Evolutionary conservation across 371 early-diverging fungal species (phyloP), one percentile per base, ranked within the genome.

Genomic region (Syncephalastrum racemosum): DNA sequence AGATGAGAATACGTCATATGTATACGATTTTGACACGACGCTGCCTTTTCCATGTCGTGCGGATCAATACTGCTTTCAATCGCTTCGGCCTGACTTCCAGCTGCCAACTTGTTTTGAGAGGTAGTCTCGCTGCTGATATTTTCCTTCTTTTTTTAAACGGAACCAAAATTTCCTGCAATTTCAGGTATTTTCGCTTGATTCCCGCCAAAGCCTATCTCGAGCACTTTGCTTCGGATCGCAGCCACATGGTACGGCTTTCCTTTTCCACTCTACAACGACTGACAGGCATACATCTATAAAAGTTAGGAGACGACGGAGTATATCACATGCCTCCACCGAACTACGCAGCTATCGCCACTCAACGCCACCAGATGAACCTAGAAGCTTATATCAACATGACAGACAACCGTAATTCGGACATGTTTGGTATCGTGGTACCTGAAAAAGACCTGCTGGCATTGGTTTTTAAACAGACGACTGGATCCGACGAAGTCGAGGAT

Each of bases 1-100:
- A 22, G 16, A 31, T 1, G 1, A 25, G 6, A 49, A 51, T 53
- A 41, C 41, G 45, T 16, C 47, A 13, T 20, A 62, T 36, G 41
- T 77, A 0, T 74, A 74, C 31, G 78, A 77, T 44, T 64, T 70
- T 36, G 78, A 77, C 55, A 68, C 70, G 4, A 16, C 23, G 2
- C 55, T 77, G 4, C 60, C 70, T 4, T 77, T 77, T 53, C 74
- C 72, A 1, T 66, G 67, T n/a, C 27, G 53, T 20, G 62, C 62
- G 12, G 27, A 58, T 10, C 46, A 56, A 4, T 77, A 77, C 52
- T 31, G 59, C 8, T 48, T 19, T 5, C 39, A 65, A 47, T 55
- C 72, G 5, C 70, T 77, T 51, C 65, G 58, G 25, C 78, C 75
- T 8, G 52, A 68, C 14, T 12, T 63, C 1, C 19, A 49, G 13